phyloP scores from a whole-genome alignment of 441 rosid species.

The Populus hybrid region DNA sequence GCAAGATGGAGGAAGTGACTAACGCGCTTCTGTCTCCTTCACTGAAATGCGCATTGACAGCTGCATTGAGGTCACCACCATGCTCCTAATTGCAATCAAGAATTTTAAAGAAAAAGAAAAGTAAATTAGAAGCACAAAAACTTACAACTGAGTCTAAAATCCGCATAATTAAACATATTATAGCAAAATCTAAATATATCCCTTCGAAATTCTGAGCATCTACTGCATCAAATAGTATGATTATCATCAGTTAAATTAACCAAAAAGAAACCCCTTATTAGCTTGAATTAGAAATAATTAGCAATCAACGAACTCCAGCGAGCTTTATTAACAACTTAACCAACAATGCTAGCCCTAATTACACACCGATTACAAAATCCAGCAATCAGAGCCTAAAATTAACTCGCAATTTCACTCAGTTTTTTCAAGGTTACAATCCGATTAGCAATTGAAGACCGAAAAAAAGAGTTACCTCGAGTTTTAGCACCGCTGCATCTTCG shows the following conservation, averaged over 20 bases:
- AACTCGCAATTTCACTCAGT: background rate
- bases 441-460: background rate
- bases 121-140: slow-evolving; percentile 12
- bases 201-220: background rate
- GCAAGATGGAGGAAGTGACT: slow-evolving; percentile 22
- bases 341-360: background rate
- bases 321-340: background rate
- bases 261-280: background rate
- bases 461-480: slow-evolving; percentile 52
- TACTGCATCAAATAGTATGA: background rate
- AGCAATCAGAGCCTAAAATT: background rate
- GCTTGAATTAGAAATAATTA: slow-evolving; percentile 7
- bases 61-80: slow-evolving; percentile 87
- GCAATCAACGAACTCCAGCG: background rate
- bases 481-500: slow-evolving; percentile 58
- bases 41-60: slow-evolving; percentile 84
- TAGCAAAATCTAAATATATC: background rate
- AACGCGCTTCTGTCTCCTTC: slow-evolving; percentile 77
- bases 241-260: background rate
- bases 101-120: background rate
- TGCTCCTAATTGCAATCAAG: slow-evolving; percentile 60
- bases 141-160: background rate
- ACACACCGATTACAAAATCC: background rate
- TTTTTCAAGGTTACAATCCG: slow-evolving; percentile 1
- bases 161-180: background rate